Base-by-base conservation (phyloP, 768 basidiomycete genomes). In the Rossbeevera mucosa region DNA sequence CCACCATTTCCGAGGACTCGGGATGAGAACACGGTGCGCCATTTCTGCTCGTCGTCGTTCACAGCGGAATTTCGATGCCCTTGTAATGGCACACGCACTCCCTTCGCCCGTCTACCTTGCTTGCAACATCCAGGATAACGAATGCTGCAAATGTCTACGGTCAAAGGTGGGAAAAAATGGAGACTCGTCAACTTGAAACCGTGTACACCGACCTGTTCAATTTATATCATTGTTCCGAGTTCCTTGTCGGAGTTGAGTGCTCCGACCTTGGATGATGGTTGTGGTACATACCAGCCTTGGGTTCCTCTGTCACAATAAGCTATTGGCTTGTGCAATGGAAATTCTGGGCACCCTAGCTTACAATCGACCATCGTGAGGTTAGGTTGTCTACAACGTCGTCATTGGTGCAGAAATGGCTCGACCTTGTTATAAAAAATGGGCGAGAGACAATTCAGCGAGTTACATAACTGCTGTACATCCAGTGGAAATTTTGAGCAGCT, bases 401-500 rank as follows among this genome's bases (percentile, higher is more conserved):
- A 52, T 40, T 51, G 28, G 50, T 16, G 36, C 28, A 30, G 38
- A 52, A 52, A 29, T 28, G 4, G 26, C 44, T 44, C 44, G 12
- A 24, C 21, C 40, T 41, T 41, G 40, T n/a, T n/a, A n/a, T n/a
- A n/a, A n/a, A n/a, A 61, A 51, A 7, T 11, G 52, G 43, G 22
- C 6, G 11, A 22, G 6, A 13, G 40, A 7, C 12, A 25, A 29
- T 25, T 29, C n/a, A n/a, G n/a, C n/a, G 26, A 48, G 45, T 66
- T 64, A 66, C 63, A 56, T 62, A 64, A 64, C 57, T 55, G 24
- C 51, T 61, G 52, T 21, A 24, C 29, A 9, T 54, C 52, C 58
- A 48, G 53, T 57, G 42, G 22, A 42, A 41, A 22, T 47, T 61
- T 54, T 24, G 24, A 54, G 22, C 20, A 20, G 25, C 40, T 46